phyloP scores from a whole-genome alignment of 1,139 yeast genomes.

The Eremothecium gossypii region DNA sequence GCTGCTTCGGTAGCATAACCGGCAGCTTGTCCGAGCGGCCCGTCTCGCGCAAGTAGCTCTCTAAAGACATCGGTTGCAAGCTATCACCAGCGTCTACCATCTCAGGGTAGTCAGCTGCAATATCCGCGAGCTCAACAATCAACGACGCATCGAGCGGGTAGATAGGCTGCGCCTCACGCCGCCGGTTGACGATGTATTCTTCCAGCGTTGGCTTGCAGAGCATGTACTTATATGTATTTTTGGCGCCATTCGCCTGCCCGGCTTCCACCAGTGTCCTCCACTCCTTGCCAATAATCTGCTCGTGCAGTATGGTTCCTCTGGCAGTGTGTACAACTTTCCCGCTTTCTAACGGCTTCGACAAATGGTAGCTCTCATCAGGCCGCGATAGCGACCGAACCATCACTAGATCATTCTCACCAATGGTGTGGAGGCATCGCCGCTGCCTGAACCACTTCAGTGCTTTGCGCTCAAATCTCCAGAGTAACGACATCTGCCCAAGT shows the following conservation, averaged over 20 bases:
- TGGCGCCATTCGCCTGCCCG: conserved; percentile 10
- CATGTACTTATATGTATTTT: conserved; percentile 20
- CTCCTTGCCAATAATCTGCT: conserved; percentile 30
- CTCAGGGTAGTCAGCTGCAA: conserved; percentile 35
- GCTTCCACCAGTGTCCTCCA: conserved; percentile 20
- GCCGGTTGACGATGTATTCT: conserved; percentile 34
- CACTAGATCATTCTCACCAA: not conserved
- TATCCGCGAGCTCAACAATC: conserved; percentile 37
- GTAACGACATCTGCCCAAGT: too few relatives aligned
- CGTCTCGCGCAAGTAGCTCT: not conserved
- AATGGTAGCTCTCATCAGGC: conserved; percentile 18
- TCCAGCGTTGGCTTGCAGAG: conserved; percentile 36
- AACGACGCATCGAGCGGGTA: conserved; percentile 40
- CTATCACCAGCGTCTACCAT: conserved; percentile 16
- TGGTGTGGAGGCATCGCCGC: not conserved
- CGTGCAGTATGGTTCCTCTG: conserved; percentile 30
- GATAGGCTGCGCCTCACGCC: conserved; percentile 41
- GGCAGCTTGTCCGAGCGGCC: not conserved
- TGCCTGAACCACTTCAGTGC: too few relatives aligned
- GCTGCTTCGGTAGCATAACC: not conserved
- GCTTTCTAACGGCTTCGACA: conserved; percentile 18
- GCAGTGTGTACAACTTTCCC: conserved; percentile 16
- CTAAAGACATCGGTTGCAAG: not conserved
- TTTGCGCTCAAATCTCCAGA: too few relatives aligned
- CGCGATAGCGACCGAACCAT: conserved; percentile 5